Evolutionary conservation across 148 eudicot genomes (phyloP).

Genomic region (Salicornia ramosissima): DNA sequence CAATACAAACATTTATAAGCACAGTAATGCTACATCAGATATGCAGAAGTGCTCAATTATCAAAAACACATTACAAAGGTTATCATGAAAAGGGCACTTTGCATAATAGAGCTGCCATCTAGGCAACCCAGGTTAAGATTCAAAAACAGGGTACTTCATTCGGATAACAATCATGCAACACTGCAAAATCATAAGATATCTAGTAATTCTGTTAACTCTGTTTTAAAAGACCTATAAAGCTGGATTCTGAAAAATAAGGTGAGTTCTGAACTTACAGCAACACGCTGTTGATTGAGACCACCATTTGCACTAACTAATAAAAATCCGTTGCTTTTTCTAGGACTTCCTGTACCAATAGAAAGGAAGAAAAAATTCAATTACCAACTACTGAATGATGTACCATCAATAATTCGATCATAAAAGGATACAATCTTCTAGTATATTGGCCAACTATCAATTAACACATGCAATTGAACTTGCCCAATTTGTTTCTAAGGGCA

Average conservation of each 20-base stretch:
- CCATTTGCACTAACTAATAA: constrained; percentile 90
- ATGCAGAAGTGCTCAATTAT: neutral
- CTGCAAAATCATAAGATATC: neutral
- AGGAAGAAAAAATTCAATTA: neutral
- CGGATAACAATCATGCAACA: neutral
- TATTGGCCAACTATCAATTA: neutral
- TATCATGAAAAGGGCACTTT: neutral
- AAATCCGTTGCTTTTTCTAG: constrained; percentile 49
- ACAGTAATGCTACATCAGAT: neutral
- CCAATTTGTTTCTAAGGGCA: neutral
- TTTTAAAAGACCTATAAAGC: neutral
- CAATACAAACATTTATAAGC: too few species aligned
- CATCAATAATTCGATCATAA: neutral
- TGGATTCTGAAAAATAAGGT: neutral
- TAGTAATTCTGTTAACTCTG: neutral
- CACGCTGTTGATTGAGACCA: constrained; percentile 94
- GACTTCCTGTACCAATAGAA: constrained; percentile 44
- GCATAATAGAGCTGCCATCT: constrained; percentile 6
- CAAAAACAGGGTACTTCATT: neutral
- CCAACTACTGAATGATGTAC: neutral
- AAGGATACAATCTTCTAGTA: neutral
- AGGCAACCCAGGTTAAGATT: neutral
- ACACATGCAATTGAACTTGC: neutral
- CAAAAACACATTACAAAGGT: neutral
- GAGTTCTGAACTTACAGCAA: constrained; percentile 63